Evolutionary conservation across 768 basidiomycete genomes (phyloP).

Genomic region (Termitomyces sp.): DNA sequence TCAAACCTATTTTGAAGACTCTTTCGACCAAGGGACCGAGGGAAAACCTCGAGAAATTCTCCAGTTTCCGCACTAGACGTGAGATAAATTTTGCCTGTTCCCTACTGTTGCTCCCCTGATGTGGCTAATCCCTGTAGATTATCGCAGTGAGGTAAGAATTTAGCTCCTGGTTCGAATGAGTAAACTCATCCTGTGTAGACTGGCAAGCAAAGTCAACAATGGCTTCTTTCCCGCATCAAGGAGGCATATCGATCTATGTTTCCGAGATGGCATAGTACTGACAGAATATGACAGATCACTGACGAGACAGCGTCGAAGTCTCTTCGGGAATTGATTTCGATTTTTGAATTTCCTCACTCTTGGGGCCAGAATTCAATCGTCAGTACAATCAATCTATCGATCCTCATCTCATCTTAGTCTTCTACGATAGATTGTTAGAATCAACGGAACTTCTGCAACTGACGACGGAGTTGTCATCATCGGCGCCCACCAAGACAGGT

Average conservation of each 20-base stretch:
- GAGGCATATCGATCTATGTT: slow-evolving; percentile 39
- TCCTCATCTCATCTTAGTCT: slow-evolving; percentile 9
- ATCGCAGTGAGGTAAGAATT: slow-evolving; percentile 65
- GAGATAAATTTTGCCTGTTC: slow-evolving; percentile 22
- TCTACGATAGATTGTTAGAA: slow-evolving; percentile 60
- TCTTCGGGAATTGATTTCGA: slow-evolving; percentile 53
- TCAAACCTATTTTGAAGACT: slow-evolving; percentile 57
- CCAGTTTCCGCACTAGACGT: slow-evolving; percentile 75
- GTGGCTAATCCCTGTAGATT: slow-evolving; percentile 38
- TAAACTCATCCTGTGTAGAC: slow-evolving; percentile 41
- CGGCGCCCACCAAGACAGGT: slow-evolving; percentile 85
- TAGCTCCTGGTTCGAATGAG: neutral
- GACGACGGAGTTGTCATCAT: slow-evolving; percentile 68
- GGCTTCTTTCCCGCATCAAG: slow-evolving; percentile 66
- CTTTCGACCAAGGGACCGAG: slow-evolving; percentile 64
- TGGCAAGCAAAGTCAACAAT: slow-evolving; percentile 72
- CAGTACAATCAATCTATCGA: slow-evolving; percentile 18
- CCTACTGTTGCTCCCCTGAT: slow-evolving; percentile 10
- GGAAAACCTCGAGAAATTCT: slow-evolving; percentile 62
- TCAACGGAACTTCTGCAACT: slow-evolving; percentile 63
- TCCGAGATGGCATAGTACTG: neutral
- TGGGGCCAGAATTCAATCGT: slow-evolving; percentile 88
- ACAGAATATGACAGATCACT: slow-evolving; percentile 51
- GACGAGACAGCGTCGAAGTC: slow-evolving; percentile 52
- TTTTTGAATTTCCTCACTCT: slow-evolving; percentile 71